Evolutionary conservation across 2,329 filamentous ascomycete species (phyloP), one percentile per base, ranked within the genome.

Genomic region (Colletotrichum sp.): DNA sequence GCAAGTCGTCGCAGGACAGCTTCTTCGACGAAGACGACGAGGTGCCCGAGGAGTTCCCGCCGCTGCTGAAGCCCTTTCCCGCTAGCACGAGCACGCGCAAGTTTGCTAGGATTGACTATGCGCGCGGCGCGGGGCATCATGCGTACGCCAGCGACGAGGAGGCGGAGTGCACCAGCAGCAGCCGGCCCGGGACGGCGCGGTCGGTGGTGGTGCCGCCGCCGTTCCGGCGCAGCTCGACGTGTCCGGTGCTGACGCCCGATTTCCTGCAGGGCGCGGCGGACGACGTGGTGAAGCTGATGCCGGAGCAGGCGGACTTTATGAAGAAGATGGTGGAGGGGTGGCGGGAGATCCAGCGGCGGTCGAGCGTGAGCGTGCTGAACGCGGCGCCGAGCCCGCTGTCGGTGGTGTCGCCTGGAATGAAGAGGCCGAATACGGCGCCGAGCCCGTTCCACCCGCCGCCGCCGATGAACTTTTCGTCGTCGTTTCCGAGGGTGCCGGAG

Each of bases 201-300:
- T 71, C 68, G 43, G 25, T 25, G 15, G n/a, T 28, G 16, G 30
- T 30, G 22, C 55, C 71, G 62, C 73, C 73, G 18, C 43, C 73
- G 22, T 75, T 75, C 22, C 62, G 70, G 10, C 34, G 73, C 8
- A 43, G 62, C 12, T 75, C 73, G 32, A 75, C 73, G 15, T 75
- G 73, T 43, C 73, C 73, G 12, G 73, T 73, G 9, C 39, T 73
- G 1, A 70, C 64, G 6, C 69, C 65, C 16, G 73, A 73, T 16
- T 73, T 75, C 18, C 34, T 75, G 7, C 67, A 70, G 18, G 72
- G 73, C 64, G 70, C 73, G 22, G 73, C 73, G 34, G 73, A 75
- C 16, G 73, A 75, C 39, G 73, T 75, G 5, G 73, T 75, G 3
- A 75, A 58, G 70, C 67, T 75, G n/a, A 75, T 75, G 73, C 73